Evolutionary conservation across 176 grass and related monocot genomes (phyloP).

Genomic region (Aegilops umbellulata): DNA sequence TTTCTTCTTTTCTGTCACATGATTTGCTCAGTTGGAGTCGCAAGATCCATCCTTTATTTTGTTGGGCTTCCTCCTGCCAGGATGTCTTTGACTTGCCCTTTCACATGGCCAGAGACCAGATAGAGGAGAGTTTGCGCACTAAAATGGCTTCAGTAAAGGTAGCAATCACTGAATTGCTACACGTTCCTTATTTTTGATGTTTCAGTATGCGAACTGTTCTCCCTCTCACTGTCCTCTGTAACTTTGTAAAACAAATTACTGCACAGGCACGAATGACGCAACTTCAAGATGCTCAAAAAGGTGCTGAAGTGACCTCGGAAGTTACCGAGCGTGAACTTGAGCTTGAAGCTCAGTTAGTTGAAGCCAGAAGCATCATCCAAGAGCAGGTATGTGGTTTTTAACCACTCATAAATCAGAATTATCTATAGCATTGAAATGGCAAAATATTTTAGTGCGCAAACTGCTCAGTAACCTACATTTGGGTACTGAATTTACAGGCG

Average conservation of each 20-base stretch:
- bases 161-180: not conserved
- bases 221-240: not conserved
- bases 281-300: conserved; percentile 99
- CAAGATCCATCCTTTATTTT: not conserved
- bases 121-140: conserved; percentile 97
- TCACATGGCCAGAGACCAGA: conserved; percentile 99
- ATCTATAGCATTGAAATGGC: not conserved
- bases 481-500: conserved; percentile 64
- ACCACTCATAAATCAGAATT: not conserved
- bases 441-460: not conserved
- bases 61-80: conserved; percentile 44
- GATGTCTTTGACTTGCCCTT: conserved; percentile 98
- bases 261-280: conserved; percentile 77
- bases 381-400: conserved; percentile 66
- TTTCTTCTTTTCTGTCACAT: conserved; percentile 3
- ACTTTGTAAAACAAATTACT: conserved; percentile 22
- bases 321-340: conserved; percentile 95
- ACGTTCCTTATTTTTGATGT: not conserved
- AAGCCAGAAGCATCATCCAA: conserved; percentile 99
- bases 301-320: conserved; percentile 96
- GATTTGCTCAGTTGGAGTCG: not conserved
- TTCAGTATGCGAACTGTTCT: conserved; percentile 12
- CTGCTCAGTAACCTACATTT: conserved; percentile 22
- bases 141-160: conserved; percentile 99
- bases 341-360: conserved; percentile 97